These are phyloP conservation scores for Oemleria cerasiformis DNA, from an alignment of 306 rosid genomes.

Conservation along the genomic window DNA sequence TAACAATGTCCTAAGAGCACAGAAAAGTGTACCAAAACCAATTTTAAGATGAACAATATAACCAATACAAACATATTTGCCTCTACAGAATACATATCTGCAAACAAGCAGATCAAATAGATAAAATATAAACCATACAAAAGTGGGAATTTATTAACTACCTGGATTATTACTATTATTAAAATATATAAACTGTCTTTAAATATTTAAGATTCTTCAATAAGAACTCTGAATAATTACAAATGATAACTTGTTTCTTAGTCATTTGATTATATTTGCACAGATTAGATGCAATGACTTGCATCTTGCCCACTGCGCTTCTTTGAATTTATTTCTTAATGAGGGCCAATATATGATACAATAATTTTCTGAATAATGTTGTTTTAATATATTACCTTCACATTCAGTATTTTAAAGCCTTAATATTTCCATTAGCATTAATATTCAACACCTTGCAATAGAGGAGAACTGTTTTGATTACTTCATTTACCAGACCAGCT, in stretches of 20 bases:
- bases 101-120: background rate
- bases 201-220: too few species aligned
- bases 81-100: background rate
- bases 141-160: background rate
- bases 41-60: background rate
- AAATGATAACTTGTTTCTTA: background rate
- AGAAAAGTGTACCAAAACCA: background rate
- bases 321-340: background rate
- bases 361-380: background rate
- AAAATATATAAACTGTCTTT: too few species aligned
- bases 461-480: background rate
- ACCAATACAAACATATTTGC: background rate
- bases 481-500: background rate
- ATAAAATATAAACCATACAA: background rate
- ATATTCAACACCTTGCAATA: background rate
- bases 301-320: background rate
- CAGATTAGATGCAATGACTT: background rate
- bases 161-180: too few species aligned
- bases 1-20: constrained; percentile 69
- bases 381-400: background rate
- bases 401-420: background rate
- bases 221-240: background rate
- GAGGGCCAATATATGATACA: background rate
- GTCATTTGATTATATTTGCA: background rate
- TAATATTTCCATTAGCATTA: background rate